phyloP scores from a whole-genome alignment of 768 basidiomycete genomes.

The Coprinopsis cinerea region DNA sequence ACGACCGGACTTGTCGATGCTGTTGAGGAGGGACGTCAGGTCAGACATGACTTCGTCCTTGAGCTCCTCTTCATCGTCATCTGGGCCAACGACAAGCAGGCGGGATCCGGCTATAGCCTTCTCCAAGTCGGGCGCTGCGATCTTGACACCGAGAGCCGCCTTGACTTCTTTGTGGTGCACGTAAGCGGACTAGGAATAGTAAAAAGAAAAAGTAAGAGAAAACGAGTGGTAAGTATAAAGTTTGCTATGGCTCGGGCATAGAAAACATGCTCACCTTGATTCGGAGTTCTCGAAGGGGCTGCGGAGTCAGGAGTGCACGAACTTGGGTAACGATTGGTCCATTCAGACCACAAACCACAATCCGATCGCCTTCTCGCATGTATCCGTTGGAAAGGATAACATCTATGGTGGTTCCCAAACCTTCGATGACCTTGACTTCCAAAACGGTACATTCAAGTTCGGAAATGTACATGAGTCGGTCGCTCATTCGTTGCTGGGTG shows the following conservation, averaged over 20 bases:
- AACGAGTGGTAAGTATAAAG: slow-evolving; percentile 13
- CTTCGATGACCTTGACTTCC: slow-evolving; percentile 98
- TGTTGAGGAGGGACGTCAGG: slow-evolving; percentile 79
- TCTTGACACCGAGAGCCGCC: slow-evolving; percentile 94
- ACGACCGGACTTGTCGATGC: slow-evolving; percentile 90
- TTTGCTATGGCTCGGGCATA: slow-evolving; percentile 7
- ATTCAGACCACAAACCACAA: slow-evolving; percentile 95
- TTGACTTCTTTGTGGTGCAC: slow-evolving; percentile 98
- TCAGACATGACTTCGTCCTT: slow-evolving; percentile 97
- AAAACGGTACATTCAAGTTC: slow-evolving; percentile 97
- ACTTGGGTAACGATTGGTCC: slow-evolving; percentile 96
- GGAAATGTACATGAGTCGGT: slow-evolving; percentile 95
- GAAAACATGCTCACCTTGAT: slow-evolving; percentile 63
- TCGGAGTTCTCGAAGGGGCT: slow-evolving; percentile 91
- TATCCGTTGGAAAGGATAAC: slow-evolving; percentile 94
- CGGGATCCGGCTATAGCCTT: slow-evolving; percentile 98
- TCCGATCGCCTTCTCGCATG: slow-evolving; percentile 84
- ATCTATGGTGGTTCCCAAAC: slow-evolving; percentile 96
- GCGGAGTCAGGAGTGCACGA: slow-evolving; percentile 90
- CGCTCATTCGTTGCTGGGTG: slow-evolving; percentile 97
- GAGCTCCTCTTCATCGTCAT: slow-evolving; percentile 94
- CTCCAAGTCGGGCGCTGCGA: slow-evolving; percentile 90
- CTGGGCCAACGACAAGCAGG: slow-evolving; percentile 85
- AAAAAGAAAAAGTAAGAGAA: too few species aligned
- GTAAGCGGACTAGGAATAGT: slow-evolving; percentile 70